Evolutionary conservation across 1,139 yeast genomes (phyloP).

Genomic region (Chernovozyma aurita): DNA sequence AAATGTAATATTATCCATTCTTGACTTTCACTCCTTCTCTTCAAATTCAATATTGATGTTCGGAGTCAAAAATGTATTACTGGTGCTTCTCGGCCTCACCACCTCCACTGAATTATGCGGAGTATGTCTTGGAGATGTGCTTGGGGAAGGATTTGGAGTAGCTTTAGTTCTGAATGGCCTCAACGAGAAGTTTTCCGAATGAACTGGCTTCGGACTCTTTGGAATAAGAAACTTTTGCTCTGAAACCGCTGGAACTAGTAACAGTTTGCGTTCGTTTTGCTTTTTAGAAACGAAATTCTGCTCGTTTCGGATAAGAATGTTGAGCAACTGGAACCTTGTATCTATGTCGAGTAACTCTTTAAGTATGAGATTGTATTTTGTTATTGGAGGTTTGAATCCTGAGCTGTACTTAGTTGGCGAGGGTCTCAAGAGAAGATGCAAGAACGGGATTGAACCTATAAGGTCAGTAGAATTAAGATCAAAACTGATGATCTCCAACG

Average conservation of each 20-base stretch:
- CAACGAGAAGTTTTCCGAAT: slow-evolving; percentile 31
- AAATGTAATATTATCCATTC: no score
- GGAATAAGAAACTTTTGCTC: slow-evolving; percentile 9
- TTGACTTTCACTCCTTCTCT: background rate
- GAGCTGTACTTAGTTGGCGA: slow-evolving; percentile 30
- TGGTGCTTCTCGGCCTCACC: slow-evolving; percentile 15
- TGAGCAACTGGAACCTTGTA: slow-evolving; percentile 22
- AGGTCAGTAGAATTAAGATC: slow-evolving; percentile 33
- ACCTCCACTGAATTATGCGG: slow-evolving; percentile 15
- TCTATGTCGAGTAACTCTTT: slow-evolving; percentile 25
- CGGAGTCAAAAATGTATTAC: slow-evolving; percentile 25
- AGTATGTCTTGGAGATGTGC: slow-evolving; percentile 31
- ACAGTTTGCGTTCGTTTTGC: slow-evolving; percentile 26
- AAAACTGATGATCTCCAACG: slow-evolving; percentile 8
- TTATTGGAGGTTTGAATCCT: slow-evolving; percentile 42
- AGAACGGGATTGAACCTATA: slow-evolving; percentile 38
- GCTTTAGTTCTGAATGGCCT: slow-evolving; percentile 41
- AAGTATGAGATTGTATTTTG: slow-evolving; percentile 23
- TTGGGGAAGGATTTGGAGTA: slow-evolving; percentile 42
- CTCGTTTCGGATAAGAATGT: slow-evolving; percentile 28
- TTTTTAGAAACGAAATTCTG: slow-evolving; percentile 24
- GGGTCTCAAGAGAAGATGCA: slow-evolving; percentile 41
- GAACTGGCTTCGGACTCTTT: slow-evolving; percentile 18
- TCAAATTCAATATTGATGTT: slow-evolving; percentile 30
- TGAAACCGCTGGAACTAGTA: slow-evolving; percentile 16